These are phyloP conservation scores for Casaregolazyma suthepensis DNA, from an alignment of 1,139 yeast species.

Conservation along the genomic window DNA sequence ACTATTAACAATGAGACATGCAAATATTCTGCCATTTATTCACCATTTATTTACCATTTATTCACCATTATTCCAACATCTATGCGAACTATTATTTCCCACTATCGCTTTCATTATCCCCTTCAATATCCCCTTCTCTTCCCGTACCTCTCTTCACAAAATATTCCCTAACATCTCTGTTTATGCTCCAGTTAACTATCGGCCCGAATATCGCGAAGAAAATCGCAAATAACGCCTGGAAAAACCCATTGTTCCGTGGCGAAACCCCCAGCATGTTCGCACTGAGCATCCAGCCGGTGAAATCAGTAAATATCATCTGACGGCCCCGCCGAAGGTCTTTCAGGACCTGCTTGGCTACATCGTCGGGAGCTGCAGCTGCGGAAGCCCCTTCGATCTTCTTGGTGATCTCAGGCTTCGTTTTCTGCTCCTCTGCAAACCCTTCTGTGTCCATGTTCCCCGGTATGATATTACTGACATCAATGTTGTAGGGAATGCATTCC, in stretches of 20 bases:
- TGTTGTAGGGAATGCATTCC: constrained; percentile 64
- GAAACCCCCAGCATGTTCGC: constrained; percentile 61
- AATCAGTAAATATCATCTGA: constrained; percentile 74
- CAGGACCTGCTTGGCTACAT: constrained; percentile 60
- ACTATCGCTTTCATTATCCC: background rate
- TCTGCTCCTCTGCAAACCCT: constrained; percentile 76
- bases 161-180: constrained; percentile 49
- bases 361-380: constrained; percentile 56
- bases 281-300: constrained; percentile 76
- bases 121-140: background rate
- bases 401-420: constrained; percentile 82
- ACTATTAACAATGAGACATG: background rate
- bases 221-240: constrained; percentile 34
- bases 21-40: too few species aligned
- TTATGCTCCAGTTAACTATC: constrained; percentile 48
- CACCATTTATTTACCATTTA: too few species aligned
- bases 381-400: constrained; percentile 81
- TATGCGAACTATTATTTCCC: too few species aligned
- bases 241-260: constrained; percentile 57
- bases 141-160: constrained; percentile 37
- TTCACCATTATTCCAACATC: too few species aligned
- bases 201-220: constrained; percentile 62
- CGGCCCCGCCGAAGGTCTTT: constrained; percentile 56
- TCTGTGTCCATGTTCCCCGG: constrained; percentile 92
- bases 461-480: constrained; percentile 49